Evolutionary conservation across 2,329 filamentous ascomycete genomes (phyloP).

Genomic region (Periglandula ipomoeae): DNA sequence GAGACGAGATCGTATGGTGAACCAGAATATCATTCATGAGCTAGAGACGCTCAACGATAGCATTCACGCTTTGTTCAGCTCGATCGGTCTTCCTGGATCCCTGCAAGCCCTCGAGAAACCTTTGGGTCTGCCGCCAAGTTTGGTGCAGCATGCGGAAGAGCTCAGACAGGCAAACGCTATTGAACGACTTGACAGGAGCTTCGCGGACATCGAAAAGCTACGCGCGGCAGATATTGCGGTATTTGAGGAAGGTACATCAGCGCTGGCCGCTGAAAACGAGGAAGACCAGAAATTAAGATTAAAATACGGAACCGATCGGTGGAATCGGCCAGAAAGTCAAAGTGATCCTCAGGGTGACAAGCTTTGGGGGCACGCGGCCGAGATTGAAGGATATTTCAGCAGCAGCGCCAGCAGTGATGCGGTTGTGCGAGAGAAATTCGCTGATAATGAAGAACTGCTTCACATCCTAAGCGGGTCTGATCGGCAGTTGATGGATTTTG

Average conservation of each 20-base stretch:
- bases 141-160: conserved; percentile 88
- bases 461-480: conserved; percentile 70
- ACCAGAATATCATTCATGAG: conserved; percentile 76
- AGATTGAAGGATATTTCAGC: conserved; percentile 82
- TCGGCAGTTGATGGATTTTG: conserved; percentile 74
- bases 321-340: conserved; percentile 62
- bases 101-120: conserved; percentile 93
- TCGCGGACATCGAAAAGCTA: conserved; percentile 86
- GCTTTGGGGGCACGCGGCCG: conserved; percentile 63
- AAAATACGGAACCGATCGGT: conserved; percentile 81
- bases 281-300: conserved; percentile 70
- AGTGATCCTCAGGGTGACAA: conserved; percentile 57
- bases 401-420: conserved; percentile 46
- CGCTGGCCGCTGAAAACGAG: conserved; percentile 69
- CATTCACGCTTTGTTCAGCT: conserved; percentile 70
- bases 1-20: conserved; percentile 79
- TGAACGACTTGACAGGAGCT: conserved; percentile 64
- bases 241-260: conserved; percentile 74
- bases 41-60: conserved; percentile 72
- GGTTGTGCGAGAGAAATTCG: conserved; percentile 68
- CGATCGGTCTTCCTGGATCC: conserved; percentile 81
- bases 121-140: conserved; percentile 72
- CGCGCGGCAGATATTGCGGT: conserved; percentile 67
- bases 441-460: conserved; percentile 65
- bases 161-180: conserved; percentile 85